Evolutionary conservation across 2,329 filamentous ascomycete species (phyloP), one percentile per base, ranked within the genome.

Genomic region (Cordyceps tenuipes): DNA sequence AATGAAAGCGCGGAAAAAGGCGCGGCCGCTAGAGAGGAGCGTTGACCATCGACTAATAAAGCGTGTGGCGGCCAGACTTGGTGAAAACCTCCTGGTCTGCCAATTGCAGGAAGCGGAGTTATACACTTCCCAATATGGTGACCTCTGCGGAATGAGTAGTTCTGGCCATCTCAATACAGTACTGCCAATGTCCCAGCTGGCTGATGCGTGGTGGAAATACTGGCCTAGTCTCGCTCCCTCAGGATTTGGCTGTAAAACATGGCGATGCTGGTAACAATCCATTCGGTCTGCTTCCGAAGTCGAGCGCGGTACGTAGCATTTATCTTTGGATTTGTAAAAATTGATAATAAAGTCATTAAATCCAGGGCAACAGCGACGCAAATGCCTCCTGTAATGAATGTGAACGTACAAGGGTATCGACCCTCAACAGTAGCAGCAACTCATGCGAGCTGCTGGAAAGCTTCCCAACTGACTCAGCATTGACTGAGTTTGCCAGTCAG

Each of bases 391-490:
- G 21, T 17, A n/a, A n/a, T n/a, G n/a, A 23, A 43, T 39, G 43
- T 10, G 56, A 36, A n/a, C n/a, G 47, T 19, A 50, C 56, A 51
- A 21, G 55, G 55, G 55, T 57, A 43, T 50, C 55, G 46, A 46
- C 55, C 31, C 6, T 43, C 39, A 43, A 26, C 21, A 29, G 2
- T 5, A 21, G 7, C 7, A 41, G 29, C 26, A 48, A 58, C 56
- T 58, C 56, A 34, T 58, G 56, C 23, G 17, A 17, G n/a, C 44
- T 17, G 46, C 44, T 39, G 5, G 44, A 17, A 21, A 48, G 31
- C 31, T 19, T 46, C 21, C 15, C 17, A 21, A 48, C 54, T 57
- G 54, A 57, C 54, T 57, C 54, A 19, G 5, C 15, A 5, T 17
- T 23, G 23, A 47, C 17, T 44, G 47, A 17, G 39, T n/a, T 43